Base-by-base conservation (phyloP, 352 stramenopile species). In the Pythium insidiosum region DNA sequence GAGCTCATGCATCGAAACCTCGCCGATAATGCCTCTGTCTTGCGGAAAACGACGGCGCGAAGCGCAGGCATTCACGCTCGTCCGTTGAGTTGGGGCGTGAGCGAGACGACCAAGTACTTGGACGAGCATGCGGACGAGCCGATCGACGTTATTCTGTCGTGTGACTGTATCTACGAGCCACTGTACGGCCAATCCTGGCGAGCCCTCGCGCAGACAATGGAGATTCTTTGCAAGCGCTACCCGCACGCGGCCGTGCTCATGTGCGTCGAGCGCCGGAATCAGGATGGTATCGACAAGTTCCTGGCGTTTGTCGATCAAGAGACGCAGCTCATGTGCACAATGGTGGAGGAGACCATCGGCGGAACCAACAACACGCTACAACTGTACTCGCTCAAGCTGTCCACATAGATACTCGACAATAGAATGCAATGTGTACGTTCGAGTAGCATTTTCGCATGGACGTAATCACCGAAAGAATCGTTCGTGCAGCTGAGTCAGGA, bases 111-210 rank as follows among this genome's bases (percentile, higher is more conserved):
- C 7, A 47, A 66, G 26, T 88, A 95, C 44, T 53, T 93, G 24
- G 47, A 66, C 7, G 38, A 68, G 29, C 66, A 73, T 44, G 38
- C 45, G 1, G 45, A 66, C 19, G 73, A 85, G 30, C 56, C 60
- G 18, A 84, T 97, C 56, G 88, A 97, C 45, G 64, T 97, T 30
- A 83, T 97, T 38, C 59, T 98, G 5, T 95, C 92, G 40, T 98
- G 89, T 54, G 92, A 98, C 65, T 97, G 89, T 67, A 87, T 98
- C 39, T 98, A 96, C 63, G 81, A 97, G 62, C 88, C 88, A 33
- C 66, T 98, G 21, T 98, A 98, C 58, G 92, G 92, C 43, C 70
- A 86, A 45, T 92, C 78, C 12, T 98, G 88, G 88, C 63, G 79
- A 35, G 62, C 64, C 12, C 53, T 98, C 24, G 86, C 84, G 16